Conservation (phyloP, 805 yeast species). For the Ogataea nitratoaversa region DNA sequence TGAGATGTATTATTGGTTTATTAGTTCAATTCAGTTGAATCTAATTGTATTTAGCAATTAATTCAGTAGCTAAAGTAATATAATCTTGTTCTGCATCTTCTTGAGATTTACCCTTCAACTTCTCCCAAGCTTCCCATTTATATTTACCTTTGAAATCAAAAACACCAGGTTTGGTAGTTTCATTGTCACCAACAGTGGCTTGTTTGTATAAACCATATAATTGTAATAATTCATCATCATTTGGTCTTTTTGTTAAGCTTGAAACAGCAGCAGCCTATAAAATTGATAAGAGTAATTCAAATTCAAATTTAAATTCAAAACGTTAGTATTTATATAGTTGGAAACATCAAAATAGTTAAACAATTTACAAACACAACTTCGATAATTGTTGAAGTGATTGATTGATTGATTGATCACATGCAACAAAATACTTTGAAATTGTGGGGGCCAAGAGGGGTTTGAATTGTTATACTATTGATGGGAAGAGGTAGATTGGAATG, state of each 20-base stretch:
- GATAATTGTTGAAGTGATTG: too few species aligned
- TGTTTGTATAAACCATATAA: slow-evolving; percentile 94
- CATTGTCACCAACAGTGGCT: slow-evolving; percentile 94
- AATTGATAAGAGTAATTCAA: background rate
- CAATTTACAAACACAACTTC: too few species aligned
- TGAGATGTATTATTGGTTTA: too few species aligned
- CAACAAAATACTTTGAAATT: too few species aligned
- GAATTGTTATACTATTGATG: too few species aligned
- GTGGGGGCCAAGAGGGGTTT: too few species aligned
- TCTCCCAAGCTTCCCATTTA: slow-evolving; percentile 98
- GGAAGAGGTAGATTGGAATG: background rate
- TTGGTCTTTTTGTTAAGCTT: slow-evolving; percentile 69
- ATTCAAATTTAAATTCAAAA: too few species aligned
- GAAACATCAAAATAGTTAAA: too few species aligned
- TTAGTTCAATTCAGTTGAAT: too few species aligned
- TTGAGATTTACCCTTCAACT: slow-evolving; percentile 76
- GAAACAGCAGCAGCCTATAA: slow-evolving; percentile 83
- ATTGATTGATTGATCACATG: too few species aligned
- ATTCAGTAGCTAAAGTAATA: slow-evolving; percentile 62
- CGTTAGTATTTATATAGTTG: too few species aligned
- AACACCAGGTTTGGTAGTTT: slow-evolving; percentile 80
- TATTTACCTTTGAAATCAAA: slow-evolving; percentile 93
- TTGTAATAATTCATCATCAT: slow-evolving; percentile 79
- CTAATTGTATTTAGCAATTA: slow-evolving; percentile 48
- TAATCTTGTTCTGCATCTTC: slow-evolving; percentile 87